Percentiles rank a stretch among this genome's conserved stretches.
Evolutionary conservation across 169 alveolate genomes (phyloP).

Genomic region (Cryptosporidium sp.): DNA sequence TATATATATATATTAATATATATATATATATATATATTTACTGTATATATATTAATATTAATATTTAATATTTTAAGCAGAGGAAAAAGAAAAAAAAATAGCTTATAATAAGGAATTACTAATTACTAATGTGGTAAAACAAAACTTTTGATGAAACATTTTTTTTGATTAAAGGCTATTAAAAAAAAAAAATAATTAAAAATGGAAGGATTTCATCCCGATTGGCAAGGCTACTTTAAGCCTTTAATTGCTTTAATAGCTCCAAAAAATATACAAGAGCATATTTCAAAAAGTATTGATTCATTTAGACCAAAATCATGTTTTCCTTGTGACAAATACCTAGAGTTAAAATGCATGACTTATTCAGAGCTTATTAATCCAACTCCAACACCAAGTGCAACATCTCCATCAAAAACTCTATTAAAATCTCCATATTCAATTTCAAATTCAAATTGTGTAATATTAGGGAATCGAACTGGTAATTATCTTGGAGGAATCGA

Average conservation of each 20-base stretch:
- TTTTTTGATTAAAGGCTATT: not conserved
- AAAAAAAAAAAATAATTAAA: too few relatives aligned
- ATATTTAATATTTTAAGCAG: too few relatives aligned
- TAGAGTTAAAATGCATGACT: constrained; percentile 47
- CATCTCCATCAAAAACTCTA: constrained; percentile 42
- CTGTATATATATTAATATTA: too few relatives aligned
- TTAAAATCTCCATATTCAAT: constrained; percentile 15
- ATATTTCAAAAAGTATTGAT: constrained; percentile 7
- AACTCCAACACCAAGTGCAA: not conserved
- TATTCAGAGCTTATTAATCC: constrained; percentile 37
- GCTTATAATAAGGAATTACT: too few relatives aligned
- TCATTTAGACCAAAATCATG: constrained; percentile 46
- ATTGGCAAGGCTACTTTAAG: constrained; percentile 67
- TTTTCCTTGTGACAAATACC: constrained; percentile 25
- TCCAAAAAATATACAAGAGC: constrained; percentile 51
- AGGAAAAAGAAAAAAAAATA: too few relatives aligned
- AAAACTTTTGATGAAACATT: not conserved
- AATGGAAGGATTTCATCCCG: constrained; percentile 73
- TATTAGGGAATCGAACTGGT: constrained; percentile 29
- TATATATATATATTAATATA: too few relatives aligned
- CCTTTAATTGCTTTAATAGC: constrained; percentile 70
- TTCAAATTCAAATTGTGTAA: constrained; percentile 23
- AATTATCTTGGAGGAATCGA: constrained; percentile 53
- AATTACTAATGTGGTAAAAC: not conserved
- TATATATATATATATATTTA: too few relatives aligned